phyloP scores from a whole-genome alignment of 129 eudicot genomes.

The Chrysanthemum seticuspe region DNA sequence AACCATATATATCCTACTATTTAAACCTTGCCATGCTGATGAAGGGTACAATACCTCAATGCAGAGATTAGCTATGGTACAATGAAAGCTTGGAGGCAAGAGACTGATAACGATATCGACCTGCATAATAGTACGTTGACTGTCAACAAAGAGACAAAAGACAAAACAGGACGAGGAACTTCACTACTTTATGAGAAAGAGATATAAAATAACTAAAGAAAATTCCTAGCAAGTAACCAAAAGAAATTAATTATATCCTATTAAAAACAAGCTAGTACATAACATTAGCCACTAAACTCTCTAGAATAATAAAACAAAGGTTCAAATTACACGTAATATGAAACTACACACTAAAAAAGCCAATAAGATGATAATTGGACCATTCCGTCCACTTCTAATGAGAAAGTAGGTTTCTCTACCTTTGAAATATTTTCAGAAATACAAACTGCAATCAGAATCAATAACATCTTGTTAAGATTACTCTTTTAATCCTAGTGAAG shows the following conservation, averaged over 20 bases:
- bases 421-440: too few relatives aligned
- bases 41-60: conserved; percentile 56
- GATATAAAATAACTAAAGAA: not conserved
- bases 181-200: conserved; percentile 4
- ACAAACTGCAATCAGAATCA: too few relatives aligned
- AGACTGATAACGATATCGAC: conserved; percentile 92
- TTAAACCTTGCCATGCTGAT: conserved; percentile 3
- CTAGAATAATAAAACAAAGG: too few relatives aligned
- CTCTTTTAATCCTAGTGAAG: too few relatives aligned
- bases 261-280: too few relatives aligned
- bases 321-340: too few relatives aligned
- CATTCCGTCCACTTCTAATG: too few relatives aligned
- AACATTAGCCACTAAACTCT: too few relatives aligned
- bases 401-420: too few relatives aligned
- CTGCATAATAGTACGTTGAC: conserved; percentile 44
- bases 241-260: not conserved
- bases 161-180: conserved; percentile 15
- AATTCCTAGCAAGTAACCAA: not conserved
- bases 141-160: not conserved
- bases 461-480: too few relatives aligned
- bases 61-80: conserved; percentile 70
- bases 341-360: too few relatives aligned
- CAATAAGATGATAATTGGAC: too few relatives aligned
- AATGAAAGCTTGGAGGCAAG: conserved; percentile 86
- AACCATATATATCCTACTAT: not conserved